Evolutionary conservation across 1,284 basidiomycete genomes (phyloP).

Genomic region (Leccinum colubrinum): DNA sequence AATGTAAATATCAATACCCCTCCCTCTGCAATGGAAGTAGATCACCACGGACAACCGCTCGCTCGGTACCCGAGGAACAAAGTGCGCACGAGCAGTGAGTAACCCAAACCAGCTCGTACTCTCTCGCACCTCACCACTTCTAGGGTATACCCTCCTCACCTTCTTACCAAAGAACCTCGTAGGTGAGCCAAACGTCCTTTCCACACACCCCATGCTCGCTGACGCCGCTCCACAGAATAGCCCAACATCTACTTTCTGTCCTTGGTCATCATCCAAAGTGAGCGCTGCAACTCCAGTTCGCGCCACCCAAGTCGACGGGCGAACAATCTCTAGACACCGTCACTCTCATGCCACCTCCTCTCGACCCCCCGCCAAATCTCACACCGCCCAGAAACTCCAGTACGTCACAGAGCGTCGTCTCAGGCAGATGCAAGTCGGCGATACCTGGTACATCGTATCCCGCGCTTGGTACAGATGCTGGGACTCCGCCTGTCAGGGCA

Average conservation of each 20-base stretch:
- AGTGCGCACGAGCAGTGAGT: constrained; percentile 90
- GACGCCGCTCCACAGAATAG: neutral
- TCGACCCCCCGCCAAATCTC: constrained; percentile 25
- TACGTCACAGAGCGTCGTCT: constrained; percentile 48
- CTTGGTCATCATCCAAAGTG: constrained; percentile 57
- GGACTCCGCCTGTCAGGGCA: constrained; percentile 66
- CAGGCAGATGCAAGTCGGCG: constrained; percentile 55
- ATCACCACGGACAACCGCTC: constrained; percentile 74
- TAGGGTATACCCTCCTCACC: neutral
- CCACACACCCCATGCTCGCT: neutral
- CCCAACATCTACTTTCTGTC: neutral
- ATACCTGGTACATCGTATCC: constrained; percentile 79
- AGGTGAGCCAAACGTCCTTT: neutral
- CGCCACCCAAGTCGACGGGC: constrained; percentile 37
- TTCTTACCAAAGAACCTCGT: neutral
- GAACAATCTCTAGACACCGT: constrained; percentile 36
- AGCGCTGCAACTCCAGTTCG: constrained; percentile 36
- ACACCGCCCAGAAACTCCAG: constrained; percentile 45
- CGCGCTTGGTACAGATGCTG: constrained; percentile 73
- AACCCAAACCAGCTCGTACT: neutral
- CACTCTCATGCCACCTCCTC: constrained; percentile 24
- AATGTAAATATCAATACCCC: constrained; percentile 77
- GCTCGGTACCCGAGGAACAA: constrained; percentile 88
- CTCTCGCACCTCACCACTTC: neutral
- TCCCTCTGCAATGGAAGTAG: constrained; percentile 62